Evolutionary conservation across 768 basidiomycete species (phyloP).

Genomic region (Tylopilus sp.): DNA sequence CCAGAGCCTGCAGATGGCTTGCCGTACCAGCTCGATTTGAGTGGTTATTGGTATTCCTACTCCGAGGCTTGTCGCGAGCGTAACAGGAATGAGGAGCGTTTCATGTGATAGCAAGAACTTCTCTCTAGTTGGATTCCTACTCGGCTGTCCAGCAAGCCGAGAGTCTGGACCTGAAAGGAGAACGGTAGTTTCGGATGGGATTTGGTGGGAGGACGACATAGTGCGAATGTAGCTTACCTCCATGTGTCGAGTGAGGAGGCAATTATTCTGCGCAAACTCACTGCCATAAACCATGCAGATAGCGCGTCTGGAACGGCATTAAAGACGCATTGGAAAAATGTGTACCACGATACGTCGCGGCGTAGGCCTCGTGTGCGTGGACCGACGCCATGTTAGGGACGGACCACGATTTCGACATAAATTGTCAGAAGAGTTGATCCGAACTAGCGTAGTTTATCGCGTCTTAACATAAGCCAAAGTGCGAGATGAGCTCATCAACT

Average conservation of each 20-base stretch:
- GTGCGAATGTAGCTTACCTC: background rate
- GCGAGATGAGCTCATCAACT: too few species aligned
- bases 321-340: constrained; percentile 1
- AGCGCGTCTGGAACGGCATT: background rate
- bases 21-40: constrained; percentile 23
- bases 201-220: constrained; percentile 12
- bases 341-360: too few species aligned
- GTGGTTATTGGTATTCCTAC: constrained; percentile 24
- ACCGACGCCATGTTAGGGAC: too few species aligned
- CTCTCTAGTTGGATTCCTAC: background rate
- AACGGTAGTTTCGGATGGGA: constrained; percentile 6
- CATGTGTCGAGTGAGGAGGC: background rate
- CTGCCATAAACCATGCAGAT: background rate
- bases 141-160: background rate
- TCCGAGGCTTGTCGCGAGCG: constrained; percentile 23
- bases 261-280: background rate
- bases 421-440: too few species aligned
- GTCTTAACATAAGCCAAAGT: too few species aligned
- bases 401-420: too few species aligned
- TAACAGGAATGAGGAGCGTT: constrained; percentile 27
- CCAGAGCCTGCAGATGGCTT: constrained; percentile 27
- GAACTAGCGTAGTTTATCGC: too few species aligned
- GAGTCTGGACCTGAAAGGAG: constrained; percentile 11
- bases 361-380: background rate
- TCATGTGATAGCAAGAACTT: constrained; percentile 8